Conservation (phyloP, 2,329 filamentous ascomycete genomes). For the Ambrosiella beaveri region DNA sequence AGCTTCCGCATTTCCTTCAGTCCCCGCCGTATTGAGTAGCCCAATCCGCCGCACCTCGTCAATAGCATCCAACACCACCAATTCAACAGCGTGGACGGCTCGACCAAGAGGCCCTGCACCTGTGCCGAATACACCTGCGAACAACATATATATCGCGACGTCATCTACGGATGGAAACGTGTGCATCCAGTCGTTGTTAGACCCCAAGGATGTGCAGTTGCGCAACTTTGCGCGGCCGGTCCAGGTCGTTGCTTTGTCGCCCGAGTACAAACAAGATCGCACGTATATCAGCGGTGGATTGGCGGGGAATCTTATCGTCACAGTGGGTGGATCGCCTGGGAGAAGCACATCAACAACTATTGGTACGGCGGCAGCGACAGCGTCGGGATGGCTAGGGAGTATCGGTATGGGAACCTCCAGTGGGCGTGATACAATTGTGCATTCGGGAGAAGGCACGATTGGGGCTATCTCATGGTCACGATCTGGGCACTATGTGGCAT, state of each 20-base stretch:
- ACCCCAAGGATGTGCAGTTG: slow-evolving; percentile 75
- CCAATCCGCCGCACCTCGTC: slow-evolving; percentile 19
- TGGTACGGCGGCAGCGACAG: slow-evolving; percentile 62
- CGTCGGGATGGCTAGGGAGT: slow-evolving; percentile 78
- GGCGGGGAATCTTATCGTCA: slow-evolving; percentile 75
- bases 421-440: slow-evolving; percentile 61
- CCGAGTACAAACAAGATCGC: slow-evolving; percentile 78
- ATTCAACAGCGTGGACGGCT: slow-evolving; percentile 25
- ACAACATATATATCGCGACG: slow-evolving; percentile 83
- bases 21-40: background rate
- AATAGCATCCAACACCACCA: slow-evolving; percentile 22
- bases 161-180: slow-evolving; percentile 93
- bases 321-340: slow-evolving; percentile 61
- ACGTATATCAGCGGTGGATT: slow-evolving; percentile 82
- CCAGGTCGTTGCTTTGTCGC: slow-evolving; percentile 82
- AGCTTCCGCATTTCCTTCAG: slow-evolving; percentile 1
- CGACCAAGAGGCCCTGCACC: slow-evolving; percentile 33
- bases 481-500: slow-evolving; percentile 80
- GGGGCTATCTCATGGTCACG: slow-evolving; percentile 88
- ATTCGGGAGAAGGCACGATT: slow-evolving; percentile 83
- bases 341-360: slow-evolving; percentile 78
- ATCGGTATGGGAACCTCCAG: slow-evolving; percentile 66
- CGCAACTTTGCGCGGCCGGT: slow-evolving; percentile 89
- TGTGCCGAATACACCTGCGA: slow-evolving; percentile 61
- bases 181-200: slow-evolving; percentile 72